Base-by-base conservation (phyloP, 306 rosid genomes). In the Casuarina cunninghamiana region DNA sequence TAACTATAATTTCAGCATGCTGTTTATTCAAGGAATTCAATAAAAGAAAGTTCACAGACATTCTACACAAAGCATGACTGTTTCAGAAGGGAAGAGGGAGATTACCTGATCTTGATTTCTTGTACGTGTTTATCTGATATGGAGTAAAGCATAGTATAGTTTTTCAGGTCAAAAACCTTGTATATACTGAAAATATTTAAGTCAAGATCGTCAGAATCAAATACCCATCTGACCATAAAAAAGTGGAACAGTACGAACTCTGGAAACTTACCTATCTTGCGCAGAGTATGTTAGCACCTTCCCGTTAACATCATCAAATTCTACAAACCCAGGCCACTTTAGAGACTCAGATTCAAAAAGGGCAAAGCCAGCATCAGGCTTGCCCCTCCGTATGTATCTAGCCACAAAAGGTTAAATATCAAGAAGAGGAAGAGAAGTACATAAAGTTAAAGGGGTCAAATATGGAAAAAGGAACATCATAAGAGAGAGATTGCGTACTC, bases 261-360 rank as follows among this genome's bases (percentile, higher is more conserved):
- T 5, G 10, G 16, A 68, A 15, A 62, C 11, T 42, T 62, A 93
- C 98, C 89, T 88, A 82, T 93, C 97, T 67, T 91, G 97, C 46
- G 97, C 98, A 58, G 98, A 93, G 82, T 91, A 93, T 13, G 98
- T 93, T 54, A 93, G 87, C 74, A 93, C 97, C 87, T 93, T 93
- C 78, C 95, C 98, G 79, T 93, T 93, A 57, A 93, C 98, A 86
- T 93, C 98, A 82, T 93, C 98, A 65, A 93, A 93, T 83, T 93
- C 98, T 17, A 93, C 98, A 91, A 93, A 93, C 75, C 98, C 98
- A 41, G 98, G 97, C 97, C 98, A 93, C 78, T 93, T 93, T 73
- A 93, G 77, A 42, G 98, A 93, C 80, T 93, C 98, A 0, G 97
- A 89, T 75, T 91, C 93, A 71, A 93, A 93, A 80, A 93, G 98